phyloP scores from a whole-genome alignment of 805 yeast genomes.

The Pichia nanzhaoensis region DNA sequence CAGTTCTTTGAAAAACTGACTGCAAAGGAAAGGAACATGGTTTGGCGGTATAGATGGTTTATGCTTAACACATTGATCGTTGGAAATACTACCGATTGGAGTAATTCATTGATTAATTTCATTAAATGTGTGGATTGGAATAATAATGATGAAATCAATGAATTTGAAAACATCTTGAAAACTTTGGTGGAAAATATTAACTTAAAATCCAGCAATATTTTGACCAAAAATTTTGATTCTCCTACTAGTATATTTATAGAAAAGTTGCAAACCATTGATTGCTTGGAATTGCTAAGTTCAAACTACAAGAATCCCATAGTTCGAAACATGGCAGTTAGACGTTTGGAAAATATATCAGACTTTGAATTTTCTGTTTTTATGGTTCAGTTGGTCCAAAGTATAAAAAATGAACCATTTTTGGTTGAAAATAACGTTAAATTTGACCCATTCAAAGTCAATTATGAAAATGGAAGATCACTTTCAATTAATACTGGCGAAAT shows the following conservation, averaged over 20 bases:
- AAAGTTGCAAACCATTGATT: constrained; percentile 32
- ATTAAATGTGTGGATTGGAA: constrained; percentile 85
- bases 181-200: constrained; percentile 19
- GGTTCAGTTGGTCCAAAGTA: constrained; percentile 85
- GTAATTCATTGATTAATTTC: constrained; percentile 47
- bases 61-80: constrained; percentile 46
- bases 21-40: constrained; percentile 75
- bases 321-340: constrained; percentile 80
- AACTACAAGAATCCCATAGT: constrained; percentile 67
- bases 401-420: constrained; percentile 57
- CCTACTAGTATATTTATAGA: constrained; percentile 26
- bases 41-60: constrained; percentile 89
- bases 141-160: constrained; percentile 72
- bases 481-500: constrained; percentile 3
- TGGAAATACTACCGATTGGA: constrained; percentile 30
- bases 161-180: constrained; percentile 47
- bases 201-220: constrained; percentile 1
- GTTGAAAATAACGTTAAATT: constrained; percentile 16
- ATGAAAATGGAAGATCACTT: constrained; percentile 10
- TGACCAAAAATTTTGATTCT: neutral
- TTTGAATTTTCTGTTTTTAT: constrained; percentile 75
- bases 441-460: neutral
- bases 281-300: constrained; percentile 74
- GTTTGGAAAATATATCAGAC: constrained; percentile 71
- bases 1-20: constrained; percentile 80